Evolutionary conservation across 176 grass and related monocot genomes (phyloP).

Genomic region (Rhipidocladum racemiflorum): DNA sequence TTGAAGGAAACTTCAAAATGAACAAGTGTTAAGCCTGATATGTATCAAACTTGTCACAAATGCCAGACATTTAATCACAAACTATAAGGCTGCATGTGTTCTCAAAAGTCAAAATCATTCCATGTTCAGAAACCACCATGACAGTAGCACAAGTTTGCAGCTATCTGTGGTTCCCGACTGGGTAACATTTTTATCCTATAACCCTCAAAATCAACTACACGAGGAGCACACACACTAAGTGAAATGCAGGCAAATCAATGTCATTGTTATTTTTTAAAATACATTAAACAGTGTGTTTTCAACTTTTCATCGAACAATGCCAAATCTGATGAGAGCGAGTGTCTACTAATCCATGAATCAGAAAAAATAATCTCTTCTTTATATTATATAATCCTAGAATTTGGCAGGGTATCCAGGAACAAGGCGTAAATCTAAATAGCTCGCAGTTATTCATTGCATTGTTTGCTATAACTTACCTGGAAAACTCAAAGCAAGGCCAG

Average conservation of each 20-base stretch:
- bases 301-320: neutral
- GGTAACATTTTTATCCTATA: neutral
- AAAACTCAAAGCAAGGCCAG: conserved; percentile 80
- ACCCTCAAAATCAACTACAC: neutral
- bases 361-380: neutral
- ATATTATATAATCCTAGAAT: neutral
- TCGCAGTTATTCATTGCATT: conserved; percentile 4
- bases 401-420: neutral
- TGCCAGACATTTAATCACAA: neutral
- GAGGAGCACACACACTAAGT: neutral
- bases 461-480: conserved; percentile 47
- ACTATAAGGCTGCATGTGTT: neutral
- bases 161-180: neutral
- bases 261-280: neutral
- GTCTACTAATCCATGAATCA: neutral
- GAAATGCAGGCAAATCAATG: neutral
- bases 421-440: conserved; percentile 15
- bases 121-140: conserved; percentile 5
- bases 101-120: conserved; percentile 8
- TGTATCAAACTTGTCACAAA: neutral
- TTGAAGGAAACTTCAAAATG: neutral
- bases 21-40: neutral
- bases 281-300: neutral
- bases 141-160: conserved; percentile 2
- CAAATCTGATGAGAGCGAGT: neutral